These are phyloP conservation scores for Sclerospora graminicola DNA, from an alignment of 352 stramenopile genomes.

Conservation along the genomic window DNA sequence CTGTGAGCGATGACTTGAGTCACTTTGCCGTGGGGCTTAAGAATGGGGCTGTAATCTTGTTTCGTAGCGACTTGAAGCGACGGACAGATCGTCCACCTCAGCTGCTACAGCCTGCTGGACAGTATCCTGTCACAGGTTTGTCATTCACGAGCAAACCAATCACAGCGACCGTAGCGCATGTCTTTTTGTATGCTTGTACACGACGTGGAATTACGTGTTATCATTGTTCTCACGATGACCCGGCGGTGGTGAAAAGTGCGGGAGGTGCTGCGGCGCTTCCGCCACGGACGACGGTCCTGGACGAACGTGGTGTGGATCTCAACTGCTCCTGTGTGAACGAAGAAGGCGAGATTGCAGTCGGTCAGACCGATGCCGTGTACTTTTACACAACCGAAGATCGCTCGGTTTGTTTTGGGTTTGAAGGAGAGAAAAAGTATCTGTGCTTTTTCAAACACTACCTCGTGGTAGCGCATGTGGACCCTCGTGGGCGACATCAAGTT, in stretches of 20 bases:
- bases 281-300: conserved; percentile 62
- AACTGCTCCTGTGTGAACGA: conserved; percentile 81
- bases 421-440: conserved; percentile 82
- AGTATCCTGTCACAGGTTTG: conserved; percentile 69
- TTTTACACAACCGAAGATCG: conserved; percentile 86
- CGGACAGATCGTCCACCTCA: conserved; percentile 55
- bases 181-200: conserved; percentile 77
- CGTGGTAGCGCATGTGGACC: conserved; percentile 73
- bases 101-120: conserved; percentile 65
- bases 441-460: conserved; percentile 86
- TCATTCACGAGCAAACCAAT: conserved; percentile 75
- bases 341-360: conserved; percentile 73
- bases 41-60: conserved; percentile 79
- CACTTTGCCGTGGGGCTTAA: conserved; percentile 74
- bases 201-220: conserved; percentile 74
- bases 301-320: conserved; percentile 73
- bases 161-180: conserved; percentile 42
- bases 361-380: conserved; percentile 81
- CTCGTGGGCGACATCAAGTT: conserved; percentile 71
- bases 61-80: conserved; percentile 70
- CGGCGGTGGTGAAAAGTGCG: conserved; percentile 58
- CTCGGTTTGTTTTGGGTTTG: conserved; percentile 80
- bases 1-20: conserved; percentile 73
- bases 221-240: conserved; percentile 76
- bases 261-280: conserved; percentile 47